phyloP scores from a whole-genome alignment of 192 early-diverging fungal genomes.

The Hyaloraphidium curvatum region DNA sequence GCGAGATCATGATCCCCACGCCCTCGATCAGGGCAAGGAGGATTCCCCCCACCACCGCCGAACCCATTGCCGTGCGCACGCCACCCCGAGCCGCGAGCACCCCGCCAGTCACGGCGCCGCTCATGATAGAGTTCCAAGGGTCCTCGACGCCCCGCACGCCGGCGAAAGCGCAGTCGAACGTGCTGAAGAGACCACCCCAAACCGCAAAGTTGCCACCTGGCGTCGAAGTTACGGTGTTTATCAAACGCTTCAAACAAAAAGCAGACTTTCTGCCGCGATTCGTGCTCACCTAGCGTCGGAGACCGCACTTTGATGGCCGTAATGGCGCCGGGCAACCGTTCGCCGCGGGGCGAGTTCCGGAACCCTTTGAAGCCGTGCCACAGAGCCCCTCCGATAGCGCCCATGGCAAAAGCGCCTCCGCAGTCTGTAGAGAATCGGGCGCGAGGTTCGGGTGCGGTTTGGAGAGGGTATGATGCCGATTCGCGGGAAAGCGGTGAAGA shows the following conservation, averaged over 20 bases:
- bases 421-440: conserved; percentile 51
- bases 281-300: conserved; percentile 80
- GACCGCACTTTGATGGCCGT: conserved; percentile 80
- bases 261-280: not conserved
- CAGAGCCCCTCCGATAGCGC: conserved; percentile 82
- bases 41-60: conserved; percentile 79
- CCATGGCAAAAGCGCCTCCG: conserved; percentile 86
- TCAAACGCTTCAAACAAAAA: no score
- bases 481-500: no score
- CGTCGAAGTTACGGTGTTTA: no score
- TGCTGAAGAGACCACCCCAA: conserved; percentile 96
- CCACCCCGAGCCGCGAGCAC: conserved; percentile 79
- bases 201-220: conserved; percentile 98
- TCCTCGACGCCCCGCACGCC: conserved; percentile 94
- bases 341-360: conserved; percentile 90
- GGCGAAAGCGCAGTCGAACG: conserved; percentile 89
- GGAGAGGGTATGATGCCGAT: no score
- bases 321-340: conserved; percentile 71
- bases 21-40: conserved; percentile 93
- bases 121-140: conserved; percentile 91
- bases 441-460: no score
- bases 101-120: conserved; percentile 88
- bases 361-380: conserved; percentile 98
- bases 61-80: conserved; percentile 54
- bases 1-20: conserved; percentile 57